Base-by-base conservation (phyloP, 371 early-diverging fungal genomes). In the Dentiscutata heterogama region DNA sequence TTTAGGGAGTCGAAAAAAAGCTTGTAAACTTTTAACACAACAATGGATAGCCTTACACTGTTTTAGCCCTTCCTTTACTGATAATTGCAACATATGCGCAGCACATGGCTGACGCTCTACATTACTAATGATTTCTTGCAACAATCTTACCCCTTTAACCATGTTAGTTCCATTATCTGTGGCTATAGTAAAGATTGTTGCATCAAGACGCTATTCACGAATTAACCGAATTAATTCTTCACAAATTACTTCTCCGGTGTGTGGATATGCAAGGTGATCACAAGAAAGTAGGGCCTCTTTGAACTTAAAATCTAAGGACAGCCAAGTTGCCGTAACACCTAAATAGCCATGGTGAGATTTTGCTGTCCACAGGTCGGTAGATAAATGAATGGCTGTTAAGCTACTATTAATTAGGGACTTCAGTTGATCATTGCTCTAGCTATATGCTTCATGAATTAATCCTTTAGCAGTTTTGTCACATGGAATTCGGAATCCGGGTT, bases 401-500 rank as follows among this genome's bases (percentile, higher is more conserved):
- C 13, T 68, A 46, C 10, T 68, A 68, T 22, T 16, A 68, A 42
- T 29, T 68, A 68, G 7, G 7, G 42, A n/a, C 25, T 20, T n/a
- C 5, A 67, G 67, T 31, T 67, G 67, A 18, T 67, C 42, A 11
- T 67, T 67, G 35, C 67, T 35, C 35, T 42, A 67, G 18, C 5
- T 39, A 31, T 18, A 67, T 14, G 67, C 29, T 35, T 67, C 20
- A 31, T 67, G 29, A 20, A 67, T 67, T 1, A 67, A 14, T 29
- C 20, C 31, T 67, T 67, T 67, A 16, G 39, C 67, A 18, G 67
- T 72, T 72, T 72, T 72, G n/a, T 72, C 72, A 22, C 72, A 72
- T 53, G 53, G 53, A 51, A 72, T 72, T 72, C 16, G 0, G 29
- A 50, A 72, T 20, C 72, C 53, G 8, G 53, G 53, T 35, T 72